Base-by-base conservation (phyloP, 2,329 filamentous ascomycete species). In the Talaromyces sp. region DNA sequence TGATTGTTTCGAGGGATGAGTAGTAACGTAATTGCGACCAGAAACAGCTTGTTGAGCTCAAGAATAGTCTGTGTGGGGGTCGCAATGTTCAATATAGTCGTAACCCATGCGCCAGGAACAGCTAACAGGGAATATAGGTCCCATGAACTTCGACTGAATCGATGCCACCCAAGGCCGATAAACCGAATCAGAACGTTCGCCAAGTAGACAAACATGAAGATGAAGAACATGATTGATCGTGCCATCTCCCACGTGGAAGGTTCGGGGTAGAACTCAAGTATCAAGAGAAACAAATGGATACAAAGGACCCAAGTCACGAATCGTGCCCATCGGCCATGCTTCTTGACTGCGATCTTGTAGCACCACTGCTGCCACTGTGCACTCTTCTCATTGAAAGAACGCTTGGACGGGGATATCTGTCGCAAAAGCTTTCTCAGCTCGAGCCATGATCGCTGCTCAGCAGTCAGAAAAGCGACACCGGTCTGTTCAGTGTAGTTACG, bases 401-500 rank as follows among this genome's bases (percentile, higher is more conserved):
- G 88, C 71, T 96, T 97, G 0, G 94, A 97, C 3, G 94, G 94
- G 3, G 92, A 93, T 10, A 99, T 91, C 70, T 97, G 94, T 47
- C 90, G 84, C 35, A 99, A 78, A 20, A 97, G 80, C 74, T 99
- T 99, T 52, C 94, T 85, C 62, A 99, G 75, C 71, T 99, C 94
- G 13, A 99, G 83, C 94, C 94, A 99, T 0, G 93, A 96, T 63
- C 94, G 87, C 70, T 99, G 94, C 65, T 99, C 94, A 0, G 92
- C 88, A 1, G 94, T 99, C 64, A 99, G 78, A 70, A 93, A 99
- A 2, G 94, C 94, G 39, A 99, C 94, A 1, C 94, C 94, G 0
- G 94, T 99, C 74, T 97, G 92, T 74, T 99, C 94, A 0, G 94
- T 99, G 74, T 99, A 99, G 71, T 97, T 99, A 56, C 94, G 90